These are phyloP conservation scores for Talaromyces sp. DNA, from an alignment of 2,329 filamentous ascomycete species.

Conservation along the genomic window DNA sequence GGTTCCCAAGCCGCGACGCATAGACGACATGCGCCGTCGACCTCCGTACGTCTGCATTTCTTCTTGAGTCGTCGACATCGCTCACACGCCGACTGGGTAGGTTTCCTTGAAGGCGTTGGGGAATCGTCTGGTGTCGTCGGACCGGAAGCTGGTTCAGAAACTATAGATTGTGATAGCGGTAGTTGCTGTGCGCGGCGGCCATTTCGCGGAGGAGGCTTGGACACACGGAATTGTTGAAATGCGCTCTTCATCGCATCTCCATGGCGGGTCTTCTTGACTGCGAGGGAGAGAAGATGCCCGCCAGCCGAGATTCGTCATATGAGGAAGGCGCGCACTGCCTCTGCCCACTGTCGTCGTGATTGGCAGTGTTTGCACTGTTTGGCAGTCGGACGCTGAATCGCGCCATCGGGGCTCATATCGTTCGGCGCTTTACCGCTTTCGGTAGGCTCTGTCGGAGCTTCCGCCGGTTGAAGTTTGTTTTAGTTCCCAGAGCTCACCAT, in stretches of 20 bases:
- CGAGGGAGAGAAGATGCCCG: neutral
- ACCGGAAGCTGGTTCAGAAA: no score
- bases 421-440: no score
- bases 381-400: neutral
- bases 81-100: slow-evolving; percentile 35
- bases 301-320: no score
- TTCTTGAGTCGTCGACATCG: slow-evolving; percentile 48
- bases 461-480: no score
- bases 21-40: slow-evolving; percentile 31
- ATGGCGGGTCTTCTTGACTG: neutral
- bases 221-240: slow-evolving; percentile 17
- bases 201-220: slow-evolving; percentile 7
- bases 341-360: neutral
- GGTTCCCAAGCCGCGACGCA: slow-evolving; percentile 40
- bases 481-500: no score
- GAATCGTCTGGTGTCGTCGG: neutral
- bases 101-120: slow-evolving; percentile 2
- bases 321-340: neutral
- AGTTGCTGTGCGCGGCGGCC: neutral
- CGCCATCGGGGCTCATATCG: no score
- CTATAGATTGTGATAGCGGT: neutral
- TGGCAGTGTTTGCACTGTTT: slow-evolving; percentile 11
- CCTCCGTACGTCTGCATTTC: slow-evolving; percentile 44
- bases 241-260: slow-evolving; percentile 17
- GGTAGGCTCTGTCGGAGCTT: no score